Base-by-base conservation (phyloP, 202 grass and related monocot species). In the Musa balbisiana region DNA sequence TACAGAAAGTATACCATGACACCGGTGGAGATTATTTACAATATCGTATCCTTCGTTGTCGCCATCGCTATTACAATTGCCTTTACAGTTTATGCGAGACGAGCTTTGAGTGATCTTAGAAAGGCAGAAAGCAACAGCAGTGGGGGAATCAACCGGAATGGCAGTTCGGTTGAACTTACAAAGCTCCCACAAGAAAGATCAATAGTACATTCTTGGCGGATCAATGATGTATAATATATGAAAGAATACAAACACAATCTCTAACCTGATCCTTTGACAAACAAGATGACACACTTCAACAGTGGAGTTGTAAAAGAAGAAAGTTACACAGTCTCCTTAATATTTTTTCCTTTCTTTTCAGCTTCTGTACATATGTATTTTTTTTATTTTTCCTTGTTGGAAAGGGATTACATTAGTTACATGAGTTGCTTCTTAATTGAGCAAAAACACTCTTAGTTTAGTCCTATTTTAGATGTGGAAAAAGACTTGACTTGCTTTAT, bases 11-110 rank as follows among this genome's bases (percentile, higher is more conserved):
- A 89, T 76, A 85, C 81, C n/a, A 84, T 94, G 95, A 88, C 88
- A 71, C 83, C 87, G 1, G 60, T 98, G 71, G 89, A 98, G 88
- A 94, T 92, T 80, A 77, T 77, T 12, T 98, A 94, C 81, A 94
- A 98, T 56, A 67, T 87, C 19, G 10, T 98, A 43, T 98, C 91
- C 58, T 76, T 86, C 23, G 12, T 80, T 51, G 74, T 94, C 0
- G 77, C 91, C 2, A 17, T 90, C 63, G 17, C 80, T 29, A 79
- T 94, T 69, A 87, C 80, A 60, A 64, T 92, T 79, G 91, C 79
- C 27, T 94, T 98, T 74, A 88, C 87, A 2, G 55, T 94, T 52
- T 92, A 94, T 65, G 89, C 91, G 9, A 94, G 71, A 87, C 86
- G 83, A 77, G 89, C 91, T n/a, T 50, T 98, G 55, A 78, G 83